Evolutionary conservation across 2,329 filamentous ascomycete genomes (phyloP).

Genomic region (Cercospora citrullina): DNA sequence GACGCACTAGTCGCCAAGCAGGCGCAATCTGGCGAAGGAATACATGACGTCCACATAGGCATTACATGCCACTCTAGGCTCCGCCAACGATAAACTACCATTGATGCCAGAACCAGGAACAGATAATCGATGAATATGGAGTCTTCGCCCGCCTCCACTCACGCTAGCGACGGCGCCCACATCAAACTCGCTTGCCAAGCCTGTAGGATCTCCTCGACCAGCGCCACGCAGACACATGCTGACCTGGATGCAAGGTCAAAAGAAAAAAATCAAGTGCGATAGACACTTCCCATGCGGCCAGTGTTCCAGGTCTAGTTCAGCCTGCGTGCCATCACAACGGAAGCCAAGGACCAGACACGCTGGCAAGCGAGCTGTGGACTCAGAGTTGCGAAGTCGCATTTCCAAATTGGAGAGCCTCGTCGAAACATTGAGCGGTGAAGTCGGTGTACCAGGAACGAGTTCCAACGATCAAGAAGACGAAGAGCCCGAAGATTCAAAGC

Average conservation of each 20-base stretch:
- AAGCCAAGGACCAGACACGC: slow-evolving; percentile 24
- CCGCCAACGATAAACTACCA: neutral
- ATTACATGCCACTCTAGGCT: neutral
- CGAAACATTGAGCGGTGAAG: slow-evolving; percentile 27
- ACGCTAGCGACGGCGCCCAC: slow-evolving; percentile 7
- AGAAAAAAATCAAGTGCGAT: slow-evolving; percentile 29
- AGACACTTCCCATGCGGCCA: slow-evolving; percentile 26
- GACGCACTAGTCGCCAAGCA: neutral
- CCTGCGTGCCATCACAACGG: slow-evolving; percentile 22
- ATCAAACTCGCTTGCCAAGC: slow-evolving; percentile 37
- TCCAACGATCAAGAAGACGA: neutral
- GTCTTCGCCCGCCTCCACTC: slow-evolving; percentile 1
- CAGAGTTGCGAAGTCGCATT: slow-evolving; percentile 26
- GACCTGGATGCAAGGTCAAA: neutral
- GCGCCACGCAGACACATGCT: neutral
- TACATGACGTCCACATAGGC: neutral
- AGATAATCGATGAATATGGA: neutral
- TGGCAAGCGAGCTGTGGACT: slow-evolving; percentile 24
- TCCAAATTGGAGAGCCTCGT: slow-evolving; percentile 27
- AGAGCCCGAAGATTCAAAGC: neutral
- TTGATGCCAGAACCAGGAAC: neutral
- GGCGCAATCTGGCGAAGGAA: neutral
- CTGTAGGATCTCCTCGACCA: slow-evolving; percentile 5
- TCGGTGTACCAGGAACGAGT: neutral
- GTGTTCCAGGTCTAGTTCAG: slow-evolving; percentile 19